Evolutionary conservation across 768 basidiomycete species (phyloP).

Genomic region (Rhizopogon vulgaris): DNA sequence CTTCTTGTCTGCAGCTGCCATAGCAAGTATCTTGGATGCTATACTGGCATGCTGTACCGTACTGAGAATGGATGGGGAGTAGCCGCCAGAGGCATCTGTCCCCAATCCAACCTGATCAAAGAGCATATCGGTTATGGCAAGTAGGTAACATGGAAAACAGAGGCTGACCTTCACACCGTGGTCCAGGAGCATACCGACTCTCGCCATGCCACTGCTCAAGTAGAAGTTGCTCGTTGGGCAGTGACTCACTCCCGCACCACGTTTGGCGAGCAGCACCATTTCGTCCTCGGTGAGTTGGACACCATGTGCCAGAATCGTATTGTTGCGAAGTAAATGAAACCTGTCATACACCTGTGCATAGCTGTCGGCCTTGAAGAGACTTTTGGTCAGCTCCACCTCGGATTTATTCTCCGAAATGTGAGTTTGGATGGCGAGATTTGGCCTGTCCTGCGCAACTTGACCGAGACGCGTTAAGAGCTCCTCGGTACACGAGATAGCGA

Average conservation of each 20-base stretch:
- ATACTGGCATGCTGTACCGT: slow-evolving; percentile 71
- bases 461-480: slow-evolving; percentile 63
- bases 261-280: slow-evolving; percentile 59
- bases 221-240: slow-evolving; percentile 95
- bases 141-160: background rate
- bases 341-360: slow-evolving; percentile 84
- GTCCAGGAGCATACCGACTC: slow-evolving; percentile 75
- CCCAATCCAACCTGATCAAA: slow-evolving; percentile 81
- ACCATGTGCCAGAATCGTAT: slow-evolving; percentile 86
- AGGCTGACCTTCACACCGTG: slow-evolving; percentile 71
- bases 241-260: slow-evolving; percentile 76
- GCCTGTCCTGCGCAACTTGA: slow-evolving; percentile 50
- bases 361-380: slow-evolving; percentile 59
- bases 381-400: slow-evolving; percentile 63
- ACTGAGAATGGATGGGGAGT: slow-evolving; percentile 71
- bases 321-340: slow-evolving; percentile 64
- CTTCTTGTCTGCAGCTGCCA: slow-evolving; percentile 21
- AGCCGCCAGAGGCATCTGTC: slow-evolving; percentile 89
- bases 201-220: slow-evolving; percentile 78
- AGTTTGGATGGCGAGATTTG: slow-evolving; percentile 76
- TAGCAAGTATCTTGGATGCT: slow-evolving; percentile 69
- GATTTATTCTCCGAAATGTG: slow-evolving; percentile 82
- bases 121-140: slow-evolving; percentile 3
- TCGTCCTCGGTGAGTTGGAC: slow-evolving; percentile 74
- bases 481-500: slow-evolving; percentile 83